Evolutionary conservation across 495 filamentous ascomycete genomes (phyloP).

Genomic region (Tetracladium setigerum): DNA sequence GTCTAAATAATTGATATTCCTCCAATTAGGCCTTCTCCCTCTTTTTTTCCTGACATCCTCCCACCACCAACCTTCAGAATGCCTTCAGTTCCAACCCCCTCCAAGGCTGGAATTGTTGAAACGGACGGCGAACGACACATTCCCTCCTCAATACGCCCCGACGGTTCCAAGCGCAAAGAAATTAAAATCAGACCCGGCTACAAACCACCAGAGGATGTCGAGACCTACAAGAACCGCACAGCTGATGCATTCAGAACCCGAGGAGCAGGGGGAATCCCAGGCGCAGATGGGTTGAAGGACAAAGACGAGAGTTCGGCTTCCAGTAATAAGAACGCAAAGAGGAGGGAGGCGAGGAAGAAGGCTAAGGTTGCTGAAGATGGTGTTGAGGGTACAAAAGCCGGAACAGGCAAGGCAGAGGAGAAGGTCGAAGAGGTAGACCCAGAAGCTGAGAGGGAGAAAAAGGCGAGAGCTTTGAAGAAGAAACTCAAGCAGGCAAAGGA

Average conservation of each 20-base stretch:
- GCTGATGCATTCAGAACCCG: slow-evolving; percentile 82
- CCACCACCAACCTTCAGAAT: slow-evolving; percentile 25
- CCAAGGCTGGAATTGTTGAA: slow-evolving; percentile 71
- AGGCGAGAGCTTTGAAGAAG: slow-evolving; percentile 88
- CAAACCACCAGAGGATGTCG: slow-evolving; percentile 89
- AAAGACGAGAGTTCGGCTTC: slow-evolving; percentile 37
- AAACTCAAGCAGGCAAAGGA: slow-evolving; percentile 92
- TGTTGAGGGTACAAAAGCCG: slow-evolving; percentile 27
- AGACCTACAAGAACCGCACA: slow-evolving; percentile 89
- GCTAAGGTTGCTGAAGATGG: slow-evolving; percentile 51
- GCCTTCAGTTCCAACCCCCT: slow-evolving; percentile 41
- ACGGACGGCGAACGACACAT: slow-evolving; percentile 78
- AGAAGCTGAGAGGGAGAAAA: slow-evolving; percentile 82
- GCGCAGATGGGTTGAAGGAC: slow-evolving; percentile 60
- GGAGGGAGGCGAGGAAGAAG: slow-evolving; percentile 81
- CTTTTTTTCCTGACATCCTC: slow-evolving; percentile 1
- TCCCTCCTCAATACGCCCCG: slow-evolving; percentile 75
- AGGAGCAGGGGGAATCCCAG: slow-evolving; percentile 69
- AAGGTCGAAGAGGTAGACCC: slow-evolving; percentile 41
- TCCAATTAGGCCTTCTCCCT: no score
- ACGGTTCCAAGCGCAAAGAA: slow-evolving; percentile 83
- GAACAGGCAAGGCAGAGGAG: slow-evolving; percentile 18
- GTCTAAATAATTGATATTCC: no score
- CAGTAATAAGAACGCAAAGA: slow-evolving; percentile 89
- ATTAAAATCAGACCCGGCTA: slow-evolving; percentile 93